These are phyloP conservation scores for Kregervanrija fluxuum DNA, from an alignment of 805 yeast species.

Conservation along the genomic window DNA sequence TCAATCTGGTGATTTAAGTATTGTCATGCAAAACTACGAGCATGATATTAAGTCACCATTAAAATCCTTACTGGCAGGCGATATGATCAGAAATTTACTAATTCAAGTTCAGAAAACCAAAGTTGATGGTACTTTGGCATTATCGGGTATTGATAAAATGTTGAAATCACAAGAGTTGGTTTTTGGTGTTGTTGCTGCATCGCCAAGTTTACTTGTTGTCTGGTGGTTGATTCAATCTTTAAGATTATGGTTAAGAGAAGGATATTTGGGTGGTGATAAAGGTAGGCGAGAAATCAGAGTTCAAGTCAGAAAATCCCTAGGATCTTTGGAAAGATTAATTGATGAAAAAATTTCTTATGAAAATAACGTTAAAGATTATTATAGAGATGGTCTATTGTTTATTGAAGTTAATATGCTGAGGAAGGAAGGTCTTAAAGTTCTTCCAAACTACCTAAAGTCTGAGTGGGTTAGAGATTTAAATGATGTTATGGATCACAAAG, in stretches of 20 bases:
- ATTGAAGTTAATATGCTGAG: slow-evolving; percentile 59
- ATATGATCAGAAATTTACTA: slow-evolving; percentile 65
- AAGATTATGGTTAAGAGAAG: slow-evolving; percentile 28
- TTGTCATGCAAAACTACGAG: slow-evolving; percentile 78
- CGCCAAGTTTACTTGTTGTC: slow-evolving; percentile 64
- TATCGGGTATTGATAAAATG: slow-evolving; percentile 83
- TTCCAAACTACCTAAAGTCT: slow-evolving; percentile 41
- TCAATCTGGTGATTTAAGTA: slow-evolving; percentile 68
- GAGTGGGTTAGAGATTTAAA: slow-evolving; percentile 62
- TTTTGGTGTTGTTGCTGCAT: slow-evolving; percentile 85
- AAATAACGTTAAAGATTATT: slow-evolving; percentile 20
- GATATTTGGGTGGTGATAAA: slow-evolving; percentile 24
- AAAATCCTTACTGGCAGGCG: slow-evolving; percentile 55
- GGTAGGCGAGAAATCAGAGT: not conserved
- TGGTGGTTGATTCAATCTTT: slow-evolving; percentile 35
- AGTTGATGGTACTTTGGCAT: slow-evolving; percentile 88
- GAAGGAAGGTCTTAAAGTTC: slow-evolving; percentile 36
- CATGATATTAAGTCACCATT: slow-evolving; percentile 64
- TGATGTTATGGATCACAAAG: slow-evolving; percentile 41
- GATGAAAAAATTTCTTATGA: slow-evolving; percentile 14
- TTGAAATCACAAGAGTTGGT: slow-evolving; percentile 88
- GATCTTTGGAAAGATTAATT: slow-evolving; percentile 16
- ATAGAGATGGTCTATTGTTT: slow-evolving; percentile 53
- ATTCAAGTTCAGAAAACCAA: slow-evolving; percentile 95
- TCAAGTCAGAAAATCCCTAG: slow-evolving; percentile 7